Base-by-base conservation (phyloP, 495 filamentous ascomycete species). In the Pseudoneurospora amorphoporcata region DNA sequence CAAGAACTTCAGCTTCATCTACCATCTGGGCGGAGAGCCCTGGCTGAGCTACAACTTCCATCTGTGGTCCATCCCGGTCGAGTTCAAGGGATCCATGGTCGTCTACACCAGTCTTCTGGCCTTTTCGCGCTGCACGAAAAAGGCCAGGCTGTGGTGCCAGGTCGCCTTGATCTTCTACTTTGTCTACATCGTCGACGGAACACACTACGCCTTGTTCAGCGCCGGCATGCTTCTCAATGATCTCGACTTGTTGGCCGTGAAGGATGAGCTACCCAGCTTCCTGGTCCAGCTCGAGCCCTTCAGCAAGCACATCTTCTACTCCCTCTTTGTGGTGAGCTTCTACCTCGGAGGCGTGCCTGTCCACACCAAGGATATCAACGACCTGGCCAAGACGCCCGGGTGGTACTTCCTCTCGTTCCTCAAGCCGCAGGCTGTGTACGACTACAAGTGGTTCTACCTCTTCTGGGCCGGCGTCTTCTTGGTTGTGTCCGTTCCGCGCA, bases 1-100 rank as follows among this genome's bases (percentile, higher is more conserved):
- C 77, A 89, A 88, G 77, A 86, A 87, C 76, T 89, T 87, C 79
- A 87, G 79, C 78, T 90, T 88, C 78, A 71, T 88, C 42, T 88
- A 86, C 75, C 80, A 84, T 70, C 70, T n/a, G 45, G 74, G 75
- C 43, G 83, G 81, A 16, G 82, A 82, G 8, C 77, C 77, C 58
- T 81, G 76, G 77, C 53, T 81, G 38, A 78, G 73, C 68, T 82
- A 80, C 77, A 82, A 83, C 73, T 78, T 77, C 70, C 82, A 84
- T 71, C 76, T 82, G 16, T 84, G 82, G 82, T 83, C 81, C 19
- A 83, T 84, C 68, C 82, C 82, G 16, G 61, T 82, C 53, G 82
- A 84, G 73, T 81, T 83, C 69, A 78, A 75, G 61, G 82, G 82
- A 10, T 84, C 82, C 73, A 78, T 85, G 80, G 73, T 87, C 80